Percentiles rank a stretch among this genome's conserved stretches.
Conservation (phyloP, 768 basidiomycete species). For the Gymnopilus junonius region DNA sequence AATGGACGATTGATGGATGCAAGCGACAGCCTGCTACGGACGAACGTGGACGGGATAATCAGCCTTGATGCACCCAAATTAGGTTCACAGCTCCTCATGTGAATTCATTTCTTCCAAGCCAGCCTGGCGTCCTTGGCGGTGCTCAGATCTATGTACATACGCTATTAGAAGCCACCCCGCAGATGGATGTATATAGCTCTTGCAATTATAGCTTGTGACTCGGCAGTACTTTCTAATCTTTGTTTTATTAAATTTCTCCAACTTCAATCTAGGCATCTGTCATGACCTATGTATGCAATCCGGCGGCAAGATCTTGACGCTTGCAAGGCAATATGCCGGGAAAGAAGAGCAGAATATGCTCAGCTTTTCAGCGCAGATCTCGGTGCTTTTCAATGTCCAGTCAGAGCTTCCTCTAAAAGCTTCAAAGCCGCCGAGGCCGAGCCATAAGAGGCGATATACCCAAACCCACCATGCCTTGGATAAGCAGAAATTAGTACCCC, state of each 20-base stretch:
- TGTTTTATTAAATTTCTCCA: not conserved
- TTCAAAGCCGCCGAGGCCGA: constrained; percentile 21
- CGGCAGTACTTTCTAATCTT: not conserved
- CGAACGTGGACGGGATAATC: constrained; percentile 15
- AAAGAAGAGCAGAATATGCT: not conserved
- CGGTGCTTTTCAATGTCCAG: not conserved
- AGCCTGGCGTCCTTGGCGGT: not conserved
- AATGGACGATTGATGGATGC: not conserved
- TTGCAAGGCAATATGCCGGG: constrained; percentile 27
- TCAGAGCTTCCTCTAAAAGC: constrained; percentile 21
- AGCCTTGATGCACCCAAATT: constrained; percentile 10
- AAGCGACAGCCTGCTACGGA: constrained; percentile 11
- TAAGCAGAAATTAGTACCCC: not conserved
- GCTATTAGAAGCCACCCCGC: not conserved
- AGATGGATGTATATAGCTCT: not conserved
- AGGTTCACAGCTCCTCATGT: constrained; percentile 10
- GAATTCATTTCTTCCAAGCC: not conserved
- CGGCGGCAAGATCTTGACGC: constrained; percentile 33
- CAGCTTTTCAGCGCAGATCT: not conserved
- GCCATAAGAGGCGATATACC: constrained; percentile 27
- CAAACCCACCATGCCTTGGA: constrained; percentile 25
- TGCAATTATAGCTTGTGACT: constrained; percentile 1
- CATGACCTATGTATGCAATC: constrained; percentile 30
- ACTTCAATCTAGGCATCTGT: constrained; percentile 7
- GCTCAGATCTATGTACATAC: not conserved